These are phyloP conservation scores for Corymbia maculata DNA, from an alignment of 345 rosid species.

Conservation along the genomic window DNA sequence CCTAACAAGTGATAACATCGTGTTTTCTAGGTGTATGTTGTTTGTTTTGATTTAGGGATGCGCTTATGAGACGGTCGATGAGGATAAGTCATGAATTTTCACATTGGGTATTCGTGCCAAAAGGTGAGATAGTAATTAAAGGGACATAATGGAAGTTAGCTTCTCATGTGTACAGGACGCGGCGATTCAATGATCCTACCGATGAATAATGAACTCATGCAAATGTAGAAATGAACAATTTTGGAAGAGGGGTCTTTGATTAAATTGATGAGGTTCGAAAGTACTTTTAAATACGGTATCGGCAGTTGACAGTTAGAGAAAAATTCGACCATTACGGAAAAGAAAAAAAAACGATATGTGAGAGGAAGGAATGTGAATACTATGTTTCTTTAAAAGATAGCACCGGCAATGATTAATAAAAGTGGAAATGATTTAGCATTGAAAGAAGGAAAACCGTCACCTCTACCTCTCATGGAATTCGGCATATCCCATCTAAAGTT, in stretches of 20 bases:
- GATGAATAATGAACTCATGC: background rate
- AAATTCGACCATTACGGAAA: too few species aligned
- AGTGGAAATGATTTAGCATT: too few species aligned
- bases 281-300: background rate
- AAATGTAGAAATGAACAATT: background rate
- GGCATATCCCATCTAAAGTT: too few species aligned
- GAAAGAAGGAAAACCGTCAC: too few species aligned
- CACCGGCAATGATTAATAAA: background rate
- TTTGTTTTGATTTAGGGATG: background rate
- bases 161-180: too few species aligned
- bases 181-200: too few species aligned
- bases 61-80: background rate
- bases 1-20: too few species aligned
- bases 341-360: too few species aligned
- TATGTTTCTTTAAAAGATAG: background rate
- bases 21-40: background rate
- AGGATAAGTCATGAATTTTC: background rate
- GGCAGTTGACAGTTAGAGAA: background rate
- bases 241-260: background rate
- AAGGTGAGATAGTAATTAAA: too few species aligned
- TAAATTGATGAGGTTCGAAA: background rate
- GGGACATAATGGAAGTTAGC: too few species aligned
- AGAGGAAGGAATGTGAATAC: too few species aligned
- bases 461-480: too few species aligned
- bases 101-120: rapidly evolving